Base-by-base conservation (phyloP, 495 filamentous ascomycete genomes). In the Collariella sp. region DNA sequence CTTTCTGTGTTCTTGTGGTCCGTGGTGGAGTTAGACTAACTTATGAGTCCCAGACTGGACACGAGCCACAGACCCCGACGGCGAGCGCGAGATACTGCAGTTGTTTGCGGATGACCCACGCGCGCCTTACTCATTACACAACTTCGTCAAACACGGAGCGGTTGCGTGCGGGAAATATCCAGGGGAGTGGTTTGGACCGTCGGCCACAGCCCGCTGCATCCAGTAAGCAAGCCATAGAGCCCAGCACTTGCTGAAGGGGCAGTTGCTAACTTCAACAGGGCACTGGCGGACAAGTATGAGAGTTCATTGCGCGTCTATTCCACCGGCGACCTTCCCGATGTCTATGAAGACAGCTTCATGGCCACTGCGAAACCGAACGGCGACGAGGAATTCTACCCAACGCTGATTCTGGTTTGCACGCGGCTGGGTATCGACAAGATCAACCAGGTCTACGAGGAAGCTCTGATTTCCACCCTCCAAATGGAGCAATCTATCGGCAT, bases 141-240 rank as follows among this genome's bases (percentile, higher is more conserved):
- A 81, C 56, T 98, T 98, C 61, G 94, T 97, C 24, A 75, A 84
- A 45, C 85, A 95, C 61, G 94, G 94, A 3, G 89, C 91, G 16
- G 75, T 79, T 31, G 86, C 86, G 12, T 98, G 93, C 65, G 90
- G 89, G 7, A 97, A 96, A 65, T 85, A 91, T 67, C 91, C 94
- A 0, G 94, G 94, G 22, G 88, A 96, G 70, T 99, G 94, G 94
- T 99, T 99, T 75, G 94, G 94, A 10, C 94, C 94, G n/a, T 95
- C 89, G 15, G 93, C 94, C 6, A 94, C 94, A 2, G 89, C 94
- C n/a, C 81, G 83, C 53, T 96, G 94, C 67, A 95, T 99, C 50
- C 84, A 94, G 90, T 96, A 70, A 62, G 88, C 15, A 2, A 5
- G 2, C 16, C 26, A 31, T 31, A 9, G 4, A 9, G 26, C 26